Evolutionary conservation across 192 early-diverging fungal species (phyloP).

Genomic region (Coemansia sp.): DNA sequence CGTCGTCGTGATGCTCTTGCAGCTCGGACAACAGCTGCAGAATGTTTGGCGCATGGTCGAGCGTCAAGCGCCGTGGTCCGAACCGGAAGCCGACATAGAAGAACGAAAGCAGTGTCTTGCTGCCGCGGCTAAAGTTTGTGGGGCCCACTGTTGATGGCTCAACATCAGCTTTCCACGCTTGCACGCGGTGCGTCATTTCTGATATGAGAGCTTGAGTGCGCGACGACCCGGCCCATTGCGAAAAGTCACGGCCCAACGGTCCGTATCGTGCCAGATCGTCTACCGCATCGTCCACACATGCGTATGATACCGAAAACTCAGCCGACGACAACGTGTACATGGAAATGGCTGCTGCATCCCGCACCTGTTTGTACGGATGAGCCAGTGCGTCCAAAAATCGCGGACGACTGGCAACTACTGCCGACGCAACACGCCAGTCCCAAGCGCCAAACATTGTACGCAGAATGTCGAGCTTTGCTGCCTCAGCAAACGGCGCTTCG

Average conservation of each 20-base stretch:
- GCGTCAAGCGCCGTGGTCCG: slow-evolving; percentile 31
- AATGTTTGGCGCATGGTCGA: slow-evolving; percentile 26
- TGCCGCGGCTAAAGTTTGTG: slow-evolving; percentile 49
- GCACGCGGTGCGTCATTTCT: slow-evolving; percentile 25
- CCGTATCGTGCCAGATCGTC: slow-evolving; percentile 44
- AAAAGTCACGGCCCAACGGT: slow-evolving; percentile 48
- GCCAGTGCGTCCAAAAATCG: slow-evolving; percentile 54
- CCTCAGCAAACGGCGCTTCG: slow-evolving; percentile 82
- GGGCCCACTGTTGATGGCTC: slow-evolving; percentile 49
- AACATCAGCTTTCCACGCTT: slow-evolving; percentile 37
- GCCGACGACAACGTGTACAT: slow-evolving; percentile 68
- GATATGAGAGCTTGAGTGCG: slow-evolving; percentile 28
- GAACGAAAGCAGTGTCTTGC: slow-evolving; percentile 46
- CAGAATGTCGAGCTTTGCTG: slow-evolving; percentile 74
- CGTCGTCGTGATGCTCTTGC: slow-evolving; percentile 52
- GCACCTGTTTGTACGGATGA: slow-evolving; percentile 90
- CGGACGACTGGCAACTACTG: slow-evolving; percentile 31
- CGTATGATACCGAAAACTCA: slow-evolving; percentile 61
- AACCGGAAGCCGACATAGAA: slow-evolving; percentile 30
- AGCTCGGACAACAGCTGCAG: slow-evolving; percentile 36
- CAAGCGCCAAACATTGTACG: slow-evolving; percentile 61
- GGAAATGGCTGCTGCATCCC: slow-evolving; percentile 71
- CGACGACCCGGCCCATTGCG: slow-evolving; percentile 40
- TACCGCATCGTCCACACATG: slow-evolving; percentile 46
- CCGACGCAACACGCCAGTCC: slow-evolving; percentile 69